Base-by-base conservation (phyloP, 225 moss, liverwort and hornwort genomes). In the Sphagnum contortum region DNA sequence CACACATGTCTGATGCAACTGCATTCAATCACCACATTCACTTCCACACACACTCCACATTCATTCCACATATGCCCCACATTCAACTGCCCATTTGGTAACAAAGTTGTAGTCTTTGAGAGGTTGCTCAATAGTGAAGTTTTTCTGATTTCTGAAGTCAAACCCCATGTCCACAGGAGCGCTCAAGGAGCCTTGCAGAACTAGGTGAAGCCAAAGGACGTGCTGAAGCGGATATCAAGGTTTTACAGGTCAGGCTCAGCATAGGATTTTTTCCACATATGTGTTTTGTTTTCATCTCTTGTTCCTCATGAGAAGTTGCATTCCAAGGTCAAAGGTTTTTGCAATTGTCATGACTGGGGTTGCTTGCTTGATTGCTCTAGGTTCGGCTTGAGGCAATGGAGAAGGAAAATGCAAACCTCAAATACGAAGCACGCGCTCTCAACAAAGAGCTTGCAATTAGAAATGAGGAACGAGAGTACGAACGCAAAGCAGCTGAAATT, bases 391-490 rank as follows among this genome's bases (percentile, higher is more conserved):
- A 83, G 76, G 78, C 83, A 12, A 73, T 78, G 72, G 87, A 83
- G 72, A 87, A 84, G 73, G 87, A 87, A 4, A 87, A 81, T 51
- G 80, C 83, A 12, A 77, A 78, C 59, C 80, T 84, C 29, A 87
- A 87, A 76, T 84, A 87, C 55, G 87, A 87, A 72, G 78, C 83
- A 3, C 87, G 78, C 65, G 87, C 83, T 49, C 83, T 87, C 45
- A 80, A 80, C 78, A 87, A 87, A 70, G 87, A 87, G 83, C 75
- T 87, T 45, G 87, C 83, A 9, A 84, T 87, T 60, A 80, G 87
- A 65, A 84, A 84, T 70, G 77, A 83, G 60, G 87, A 87, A 72
- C 80, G 87, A 49, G 87, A 87, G 61, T 83, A 83, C 46, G 83
- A 83, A 69, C 83, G 83, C 8, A 87, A 84, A 67, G 83, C 87